These are phyloP conservation scores for Schizophyllum commune DNA, from an alignment of 1,284 basidiomycete genomes.

Conservation along the genomic window DNA sequence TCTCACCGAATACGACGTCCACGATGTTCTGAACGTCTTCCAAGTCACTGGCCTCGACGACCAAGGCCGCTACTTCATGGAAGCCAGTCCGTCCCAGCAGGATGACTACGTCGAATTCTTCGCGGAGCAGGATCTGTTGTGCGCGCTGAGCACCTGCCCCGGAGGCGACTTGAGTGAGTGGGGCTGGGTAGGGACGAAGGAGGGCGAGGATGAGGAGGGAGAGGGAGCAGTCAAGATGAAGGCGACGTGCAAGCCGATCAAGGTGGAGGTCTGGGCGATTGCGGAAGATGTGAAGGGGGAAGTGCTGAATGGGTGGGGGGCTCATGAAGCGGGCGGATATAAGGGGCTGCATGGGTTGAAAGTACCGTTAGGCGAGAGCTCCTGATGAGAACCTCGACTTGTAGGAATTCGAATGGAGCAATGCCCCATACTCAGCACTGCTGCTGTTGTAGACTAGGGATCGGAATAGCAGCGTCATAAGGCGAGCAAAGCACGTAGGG, in stretches of 20 bases:
- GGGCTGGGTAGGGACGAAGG: conserved; percentile 1
- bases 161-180: conserved; percentile 5
- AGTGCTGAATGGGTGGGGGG: conserved; percentile 3
- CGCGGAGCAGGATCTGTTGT: conserved; percentile 3
- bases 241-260: conserved; percentile 4
- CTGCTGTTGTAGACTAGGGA: no score
- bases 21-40: conserved; percentile 17
- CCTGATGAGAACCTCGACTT: conserved; percentile 2
- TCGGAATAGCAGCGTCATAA: no score
- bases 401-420: no score
- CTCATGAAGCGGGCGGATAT: conserved; percentile 4
- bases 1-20: conserved; percentile 14
- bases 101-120: conserved; percentile 12
- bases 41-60: conserved; percentile 15
- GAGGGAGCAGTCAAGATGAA: conserved; percentile 4
- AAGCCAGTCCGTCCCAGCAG: conserved; percentile 12
- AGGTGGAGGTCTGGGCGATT: conserved; percentile 5
- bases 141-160: conserved; percentile 5
- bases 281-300: conserved; percentile 1
- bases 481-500: no score
- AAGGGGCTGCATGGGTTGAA: conserved; percentile 5
- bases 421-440: no score
- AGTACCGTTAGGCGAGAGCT: conserved; percentile 2
- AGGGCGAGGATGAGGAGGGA: neutral
- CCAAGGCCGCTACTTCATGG: conserved; percentile 13